Conservation (phyloP, 2,329 filamentous ascomycete species). For the Hymenoscyphus salicellus region DNA sequence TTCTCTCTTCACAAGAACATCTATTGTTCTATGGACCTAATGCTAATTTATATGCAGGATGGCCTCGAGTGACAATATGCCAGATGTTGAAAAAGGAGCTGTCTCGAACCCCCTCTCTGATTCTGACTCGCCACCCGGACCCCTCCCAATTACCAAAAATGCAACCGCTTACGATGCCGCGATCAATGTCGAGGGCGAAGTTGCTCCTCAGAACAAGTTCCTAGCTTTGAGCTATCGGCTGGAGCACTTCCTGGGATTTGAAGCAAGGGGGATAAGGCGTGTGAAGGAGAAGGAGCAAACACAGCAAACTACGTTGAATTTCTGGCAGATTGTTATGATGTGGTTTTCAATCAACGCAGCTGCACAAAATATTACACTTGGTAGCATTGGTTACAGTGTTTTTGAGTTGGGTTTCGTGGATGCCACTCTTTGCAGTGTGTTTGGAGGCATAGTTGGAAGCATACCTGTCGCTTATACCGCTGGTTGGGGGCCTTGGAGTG, state of each 20-base stretch:
- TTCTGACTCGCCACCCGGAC: not conserved
- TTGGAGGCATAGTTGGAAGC: slow-evolving; percentile 55
- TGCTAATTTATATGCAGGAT: slow-evolving; percentile 21
- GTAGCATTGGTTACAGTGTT: slow-evolving; percentile 58
- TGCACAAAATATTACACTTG: slow-evolving; percentile 63
- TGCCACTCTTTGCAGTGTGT: slow-evolving; percentile 53
- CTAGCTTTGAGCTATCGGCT: slow-evolving; percentile 23
- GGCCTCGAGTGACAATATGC: slow-evolving; percentile 19
- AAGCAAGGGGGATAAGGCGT: slow-evolving; percentile 58
- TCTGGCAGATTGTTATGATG: slow-evolving; percentile 42
- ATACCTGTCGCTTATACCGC: slow-evolving; percentile 57
- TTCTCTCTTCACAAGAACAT: not conserved
- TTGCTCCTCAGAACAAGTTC: slow-evolving; percentile 16
- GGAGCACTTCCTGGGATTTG: slow-evolving; percentile 35
- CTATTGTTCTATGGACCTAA: not conserved
- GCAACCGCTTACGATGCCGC: slow-evolving; percentile 16
- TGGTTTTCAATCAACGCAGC: slow-evolving; percentile 63
- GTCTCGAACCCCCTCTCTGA: slow-evolving; percentile 1
- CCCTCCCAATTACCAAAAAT: not conserved
- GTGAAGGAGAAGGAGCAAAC: slow-evolving; percentile 55
- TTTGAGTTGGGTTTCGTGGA: slow-evolving; percentile 58
- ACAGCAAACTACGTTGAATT: slow-evolving; percentile 28
- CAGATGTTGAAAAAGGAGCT: slow-evolving; percentile 26
- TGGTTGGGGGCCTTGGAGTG: slow-evolving; percentile 59
- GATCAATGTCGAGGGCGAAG: slow-evolving; percentile 16